Base-by-base conservation (phyloP, 345 rosid species). In the Gossypium raimondii region DNA sequence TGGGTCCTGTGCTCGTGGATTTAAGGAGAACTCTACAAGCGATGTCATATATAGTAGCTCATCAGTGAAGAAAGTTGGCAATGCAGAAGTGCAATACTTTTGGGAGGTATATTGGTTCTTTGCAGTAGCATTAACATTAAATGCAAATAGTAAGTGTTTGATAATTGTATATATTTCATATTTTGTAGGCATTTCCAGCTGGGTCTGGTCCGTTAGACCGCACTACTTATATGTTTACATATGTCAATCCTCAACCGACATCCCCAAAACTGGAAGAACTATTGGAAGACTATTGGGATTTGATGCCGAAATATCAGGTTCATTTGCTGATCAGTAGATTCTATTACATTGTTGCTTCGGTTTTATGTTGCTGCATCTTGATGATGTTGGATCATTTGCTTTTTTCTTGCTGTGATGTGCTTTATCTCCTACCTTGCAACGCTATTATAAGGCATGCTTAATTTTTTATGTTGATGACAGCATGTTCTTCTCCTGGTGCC, bases 171-270 rank as follows among this genome's bases (percentile, higher is more conserved):
- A 25, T 48, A 75, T 73, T 76, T 25, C 67, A 71, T 52, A 55
- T 70, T 74, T 76, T 45, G 57, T 85, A 94, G 98, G 97, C 98
- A 79, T 94, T 92, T 87, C 97, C 98, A 3, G 89, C 97, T 72
- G 98, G 98, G 18, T 92, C 98, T 62, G 97, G 95, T 60, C 92
- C 93, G 29, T 48, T 77, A 44, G 97, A 94, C 84, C 97, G 97
- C 34, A 94, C 98, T n/a, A 88, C 95, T 17, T 94, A 94, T 78
- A 94, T 94, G 98, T 92, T 94, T 85, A 88, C 98, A 50, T 94
- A 94, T 75, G 86, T 93, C 69, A 84, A 84, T 82, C 97, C 98
- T 61, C 92, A 88, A 84, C 85, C 93, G 10, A 78, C 82, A 64
- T 87, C 89, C 25, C 98, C 97, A 3, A 82, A 86, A 79, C 72